Evolutionary conservation across 495 filamentous ascomycete species (phyloP), one percentile per base, ranked within the genome.

Genomic region (Darksidea phi): DNA sequence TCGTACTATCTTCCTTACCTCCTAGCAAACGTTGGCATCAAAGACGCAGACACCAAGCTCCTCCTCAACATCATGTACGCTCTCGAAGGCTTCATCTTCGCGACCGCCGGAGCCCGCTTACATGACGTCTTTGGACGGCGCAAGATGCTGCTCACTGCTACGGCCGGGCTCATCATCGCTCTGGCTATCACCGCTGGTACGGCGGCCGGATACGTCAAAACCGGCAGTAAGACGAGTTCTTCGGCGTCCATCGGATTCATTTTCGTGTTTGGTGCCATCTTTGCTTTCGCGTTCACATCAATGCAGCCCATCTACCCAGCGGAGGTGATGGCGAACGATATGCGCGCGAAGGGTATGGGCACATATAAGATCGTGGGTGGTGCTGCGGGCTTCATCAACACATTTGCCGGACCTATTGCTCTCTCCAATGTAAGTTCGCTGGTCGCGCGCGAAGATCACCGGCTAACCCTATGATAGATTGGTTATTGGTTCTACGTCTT

Each of bases 401-500:
- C 59, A 1, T 64, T 57, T 42, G 54, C 58, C 1, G 52, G 53
- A 7, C 65, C 53, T 32, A 56, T 54, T 12, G 63, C 57, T 4
- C 43, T 66, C 23, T 26, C 47, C 21, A 51, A 61, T 21, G 56
- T 64, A 48, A 51, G 54, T 54, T 17, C 34, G 4, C 34, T 41
- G n/a, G 4, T 17, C 8, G 34, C 17, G 46, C 49, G 25, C 23
- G 13, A 25, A 18, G 17, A 0, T 15, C 18, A 47, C 46, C 18
- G 45, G 48, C 43, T 63, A 36, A 64, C 32, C 18, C 1, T 24
- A 49, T 45, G 3, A 47, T 23, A 63, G 54, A 70, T 70, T 48
- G 66, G 61, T 26, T 70, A 63, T 42, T 59, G 58, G 61, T 67
- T 68, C 55, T 70, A 70, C 54, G 37, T 70, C 50, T 67, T 70